phyloP scores from a whole-genome alignment of 257 asterid species.

The Fraxinus americana region DNA sequence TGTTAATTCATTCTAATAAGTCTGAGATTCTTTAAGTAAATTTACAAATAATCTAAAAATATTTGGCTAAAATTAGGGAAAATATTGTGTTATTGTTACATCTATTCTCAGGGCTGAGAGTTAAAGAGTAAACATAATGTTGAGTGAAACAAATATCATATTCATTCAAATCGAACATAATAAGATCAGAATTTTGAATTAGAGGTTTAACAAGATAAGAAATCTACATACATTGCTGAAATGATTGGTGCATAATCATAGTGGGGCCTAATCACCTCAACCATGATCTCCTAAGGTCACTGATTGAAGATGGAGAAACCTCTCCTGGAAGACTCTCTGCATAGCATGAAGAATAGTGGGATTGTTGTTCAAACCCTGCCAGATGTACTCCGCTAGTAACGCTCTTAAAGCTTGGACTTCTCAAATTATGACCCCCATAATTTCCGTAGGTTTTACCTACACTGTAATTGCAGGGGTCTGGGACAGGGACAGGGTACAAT shows the following conservation, averaged over 20 bases:
- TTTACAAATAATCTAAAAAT: too few species aligned
- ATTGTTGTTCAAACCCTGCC: slow-evolving; percentile 36
- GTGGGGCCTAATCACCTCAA: slow-evolving; percentile 26
- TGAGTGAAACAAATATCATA: background rate
- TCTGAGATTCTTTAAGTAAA: too few species aligned
- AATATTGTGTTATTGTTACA: too few species aligned
- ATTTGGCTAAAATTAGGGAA: too few species aligned
- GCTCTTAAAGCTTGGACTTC: slow-evolving; percentile 45
- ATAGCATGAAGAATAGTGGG: slow-evolving; percentile 42
- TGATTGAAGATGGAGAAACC: slow-evolving; percentile 42
- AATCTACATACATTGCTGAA: background rate
- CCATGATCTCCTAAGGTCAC: slow-evolving; percentile 35
- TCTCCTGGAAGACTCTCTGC: slow-evolving; percentile 35
- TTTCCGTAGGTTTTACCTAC: background rate
- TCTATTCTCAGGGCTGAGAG: too few species aligned
- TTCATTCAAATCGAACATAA: background rate
- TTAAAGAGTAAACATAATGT: too few species aligned
- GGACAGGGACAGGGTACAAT: slow-evolving; percentile 33
- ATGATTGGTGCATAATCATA: background rate
- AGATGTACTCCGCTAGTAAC: slow-evolving; percentile 20
- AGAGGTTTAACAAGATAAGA: background rate
- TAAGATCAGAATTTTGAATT: background rate
- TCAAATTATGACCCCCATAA: slow-evolving; percentile 11
- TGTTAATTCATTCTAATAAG: too few species aligned
- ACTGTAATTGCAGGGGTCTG: slow-evolving; percentile 22